Percentiles rank a stretch among this genome's conserved stretches.
phyloP scores from a whole-genome alignment of 1,139 yeast genomes.

The Yamadazyma trypodendri region DNA sequence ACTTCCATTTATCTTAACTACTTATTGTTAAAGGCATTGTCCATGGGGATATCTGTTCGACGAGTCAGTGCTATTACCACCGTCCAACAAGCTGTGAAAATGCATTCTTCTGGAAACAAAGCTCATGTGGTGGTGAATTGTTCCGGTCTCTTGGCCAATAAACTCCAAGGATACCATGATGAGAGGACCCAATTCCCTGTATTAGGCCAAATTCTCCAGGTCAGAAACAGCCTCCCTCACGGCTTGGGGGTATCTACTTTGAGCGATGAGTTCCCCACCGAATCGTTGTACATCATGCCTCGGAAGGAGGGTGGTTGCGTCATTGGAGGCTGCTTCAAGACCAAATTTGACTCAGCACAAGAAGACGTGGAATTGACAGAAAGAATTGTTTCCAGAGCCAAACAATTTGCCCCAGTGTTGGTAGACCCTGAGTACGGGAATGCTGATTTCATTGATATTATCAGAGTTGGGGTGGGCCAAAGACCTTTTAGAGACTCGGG shows the following conservation, averaged over 20 bases:
- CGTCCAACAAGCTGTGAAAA: constrained; percentile 27
- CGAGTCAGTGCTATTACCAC: constrained; percentile 26
- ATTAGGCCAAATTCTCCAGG: constrained; percentile 39
- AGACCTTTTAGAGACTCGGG: constrained; percentile 50
- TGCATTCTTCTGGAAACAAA: constrained; percentile 20
- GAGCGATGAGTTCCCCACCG: constrained; percentile 28
- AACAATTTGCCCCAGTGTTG: constrained; percentile 42
- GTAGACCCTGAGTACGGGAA: constrained; percentile 32
- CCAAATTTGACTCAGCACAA: constrained; percentile 19
- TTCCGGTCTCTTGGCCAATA: constrained; percentile 39
- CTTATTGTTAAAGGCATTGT: constrained; percentile 37
- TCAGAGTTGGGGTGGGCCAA: constrained; percentile 45
- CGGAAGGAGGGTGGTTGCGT: constrained; percentile 55
- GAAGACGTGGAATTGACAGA: constrained; percentile 37
- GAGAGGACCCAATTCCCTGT: constrained; percentile 27
- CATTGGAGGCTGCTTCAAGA: constrained; percentile 49
- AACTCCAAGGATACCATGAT: constrained; percentile 34
- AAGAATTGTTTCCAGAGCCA: constrained; percentile 41
- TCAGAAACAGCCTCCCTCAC: constrained; percentile 34
- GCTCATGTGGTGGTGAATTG: constrained; percentile 47
- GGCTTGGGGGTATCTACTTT: constrained; percentile 30
- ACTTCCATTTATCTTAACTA: constrained; percentile 50
- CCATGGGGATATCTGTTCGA: constrained; percentile 34
- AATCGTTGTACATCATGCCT: constrained; percentile 49
- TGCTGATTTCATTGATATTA: constrained; percentile 36